Base-by-base conservation (phyloP, 768 basidiomycete genomes). In the Lentinula sp. region DNA sequence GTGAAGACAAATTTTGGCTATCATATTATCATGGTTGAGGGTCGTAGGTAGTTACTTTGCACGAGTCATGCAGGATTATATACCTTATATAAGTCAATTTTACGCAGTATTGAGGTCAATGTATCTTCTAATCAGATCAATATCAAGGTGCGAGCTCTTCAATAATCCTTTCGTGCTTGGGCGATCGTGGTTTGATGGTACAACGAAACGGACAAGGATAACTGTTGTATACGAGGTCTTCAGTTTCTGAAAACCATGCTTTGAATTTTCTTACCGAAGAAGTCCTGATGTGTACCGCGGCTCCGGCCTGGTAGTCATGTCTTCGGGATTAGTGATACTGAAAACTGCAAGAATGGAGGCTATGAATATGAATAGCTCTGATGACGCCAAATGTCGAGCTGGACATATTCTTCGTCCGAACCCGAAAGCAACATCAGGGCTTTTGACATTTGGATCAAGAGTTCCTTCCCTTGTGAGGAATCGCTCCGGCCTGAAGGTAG, bases 1-100 rank as follows among this genome's bases (percentile, higher is more conserved):
- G 87, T 93, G 37, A 94, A 93, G 74, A 94, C 92, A 5, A 83
- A 81, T 63, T 86, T 86, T 68, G 92, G 92, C 13, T 94, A 93
- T 72, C 92, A 94, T 70, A 86, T 94, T 67, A 93, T 94, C 71
- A 91, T 94, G 89, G 91, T 93, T 6, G 91, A 94, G 74, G 91
- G 90, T 16, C 83, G 91, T 40, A 83, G 89, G 39, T 85, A 68
- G 71, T 23, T 18, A 16, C 34, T 13, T 9, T n/a, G 9, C 34
- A 11, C 31, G 3, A 28, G 28, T 28, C 28, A 28, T 28, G 28
- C 28, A 28, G 28, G 28, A 28, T 28, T 0, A 28, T 28, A 28
- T 28, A 4, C 3, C 28, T 28, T 28, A 28, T 28, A 28, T 28
- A 28, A 4, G 23, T 1, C 28, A 28, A 28, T 28, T 28, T 28